These are phyloP conservation scores for Lumnitzera littorea DNA, from an alignment of 345 rosid species.

Conservation along the genomic window DNA sequence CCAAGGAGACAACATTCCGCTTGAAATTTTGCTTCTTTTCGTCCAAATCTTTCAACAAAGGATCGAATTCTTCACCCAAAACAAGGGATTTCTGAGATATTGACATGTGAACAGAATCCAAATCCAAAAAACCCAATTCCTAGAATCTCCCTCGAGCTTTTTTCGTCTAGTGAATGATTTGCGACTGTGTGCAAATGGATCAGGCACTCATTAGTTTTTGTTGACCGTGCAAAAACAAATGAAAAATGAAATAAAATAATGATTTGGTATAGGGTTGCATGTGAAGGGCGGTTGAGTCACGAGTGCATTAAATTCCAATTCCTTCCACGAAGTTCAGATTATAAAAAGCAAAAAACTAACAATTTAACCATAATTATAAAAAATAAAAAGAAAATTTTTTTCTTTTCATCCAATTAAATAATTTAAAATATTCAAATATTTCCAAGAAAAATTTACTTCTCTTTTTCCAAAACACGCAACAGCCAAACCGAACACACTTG, in stretches of 20 bases:
- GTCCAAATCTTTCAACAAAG: slow-evolving; percentile 70
- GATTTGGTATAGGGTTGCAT: background rate
- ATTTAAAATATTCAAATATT: too few relatives aligned
- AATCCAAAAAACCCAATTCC: background rate
- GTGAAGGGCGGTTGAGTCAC: slow-evolving; percentile 6
- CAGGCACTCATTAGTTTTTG: background rate
- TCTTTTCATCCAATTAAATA: too few relatives aligned
- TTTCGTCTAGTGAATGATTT: background rate
- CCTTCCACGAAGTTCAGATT: slow-evolving; percentile 1
- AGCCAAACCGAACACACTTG: too few relatives aligned
- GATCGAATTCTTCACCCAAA: slow-evolving; percentile 51
- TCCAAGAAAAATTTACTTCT: too few relatives aligned
- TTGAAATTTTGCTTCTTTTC: slow-evolving; percentile 89
- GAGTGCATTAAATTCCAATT: slow-evolving; percentile 2
- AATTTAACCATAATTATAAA: background rate
- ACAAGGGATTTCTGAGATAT: slow-evolving; percentile 18
- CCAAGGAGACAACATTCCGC: slow-evolving; percentile 77
- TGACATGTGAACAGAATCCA: slow-evolving; percentile 25
- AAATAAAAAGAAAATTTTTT: too few relatives aligned
- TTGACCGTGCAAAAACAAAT: slow-evolving; percentile 7
- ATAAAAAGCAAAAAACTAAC: background rate
- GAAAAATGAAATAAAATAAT: too few relatives aligned
- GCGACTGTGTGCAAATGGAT: background rate
- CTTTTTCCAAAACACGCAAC: too few relatives aligned
- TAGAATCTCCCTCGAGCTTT: background rate